Base-by-base conservation (phyloP, 306 rosid genomes). In the Ammopiptanthus mongolicus region DNA sequence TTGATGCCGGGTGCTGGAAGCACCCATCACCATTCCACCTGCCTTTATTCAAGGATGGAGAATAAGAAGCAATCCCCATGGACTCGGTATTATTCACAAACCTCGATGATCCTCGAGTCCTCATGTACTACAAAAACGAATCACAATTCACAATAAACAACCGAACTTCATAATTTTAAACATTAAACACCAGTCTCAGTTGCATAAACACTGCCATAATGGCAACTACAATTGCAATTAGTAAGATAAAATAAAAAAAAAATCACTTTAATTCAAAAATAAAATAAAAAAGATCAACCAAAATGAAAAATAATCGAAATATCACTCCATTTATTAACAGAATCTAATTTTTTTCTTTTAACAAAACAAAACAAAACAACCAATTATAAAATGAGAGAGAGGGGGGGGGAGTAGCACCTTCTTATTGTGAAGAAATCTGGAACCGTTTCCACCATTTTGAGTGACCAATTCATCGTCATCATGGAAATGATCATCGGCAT, bases 111-210 rank as follows among this genome's bases (percentile, higher is more conserved):
- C 86, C 81, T 53, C 53, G 84, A 77, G 71, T 74, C 83, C 87
- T 85, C 47, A 70, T 64, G 65, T 73, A 71, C 97, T 91, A 68
- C 75, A 86, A 10, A 81, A 68, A 67, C 62, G 4, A 65, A 69
- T 31, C n/a, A 36, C 51, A 59, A 74, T 72, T 10, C 61, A 47
- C 18, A 65, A 57, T 70, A 67, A 82, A 41, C 48, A 71, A 73
- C 60, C 37, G 19, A 76, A 64, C 67, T 59, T 6, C 28, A 64
- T 34, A 25, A 41, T 9, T n/a, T 37, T 3, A 62, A 67, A 10
- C 44, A 79, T 57, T 39, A 53, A 69, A 58, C 19, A 63, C 15
- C 15, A 1, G 21, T 68, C 48, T 33, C 74, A 44, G 60, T 46
- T 23, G 37, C 81, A 69, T 7, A 64, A 63, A 28, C 39, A 71